Base-by-base conservation (phyloP, 495 filamentous ascomycete species). In the Neurospora sp. region DNA sequence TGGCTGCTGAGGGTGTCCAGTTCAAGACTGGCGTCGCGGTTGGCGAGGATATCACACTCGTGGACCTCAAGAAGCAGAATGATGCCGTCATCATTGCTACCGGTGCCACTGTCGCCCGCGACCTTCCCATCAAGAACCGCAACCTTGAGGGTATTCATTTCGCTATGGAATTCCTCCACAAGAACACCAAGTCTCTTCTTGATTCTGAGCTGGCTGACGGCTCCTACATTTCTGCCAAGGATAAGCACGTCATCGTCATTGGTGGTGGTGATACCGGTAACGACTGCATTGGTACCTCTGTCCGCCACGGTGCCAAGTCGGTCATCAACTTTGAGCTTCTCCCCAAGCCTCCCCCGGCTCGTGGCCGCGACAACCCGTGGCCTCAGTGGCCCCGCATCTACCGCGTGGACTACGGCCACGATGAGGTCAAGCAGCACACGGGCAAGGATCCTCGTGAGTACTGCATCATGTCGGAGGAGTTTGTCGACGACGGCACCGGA, bases 311-410 rank as follows among this genome's bases (percentile, higher is more conserved):
- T 71, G 96, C 96, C 76, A 97, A 96, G 83, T 96, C 92, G 3
- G 93, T 99, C 72, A 91, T 91, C 82, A 99, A 99, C 88, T 98
- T 99, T 77, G 96, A 99, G 85, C 87, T 99, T 37, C 89, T 99
- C 48, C 96, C 96, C 37, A 94, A 98, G 81, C 96, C 96, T 76
- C 95, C 94, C 10, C 89, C 92, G 76, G 92, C 97, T 87, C 94
- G 96, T 81, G 94, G 93, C 73, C 89, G 92, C 74, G 96, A 98
- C 83, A 99, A 99, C 87, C 96, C 96, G 69, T 99, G 96, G 96
- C 96, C 96, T 1, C 96, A 98, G 84, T 99, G 96, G 96, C 96
- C 96, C 31, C 93, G 95, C 78, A 96, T 99, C 82, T 98, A 98
- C 87, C 93, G 96, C 78, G 91, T 98, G 65, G 96, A 99, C 81